Base-by-base conservation (phyloP, 2,329 filamentous ascomycete genomes). In the Fusarium zealandicum region DNA sequence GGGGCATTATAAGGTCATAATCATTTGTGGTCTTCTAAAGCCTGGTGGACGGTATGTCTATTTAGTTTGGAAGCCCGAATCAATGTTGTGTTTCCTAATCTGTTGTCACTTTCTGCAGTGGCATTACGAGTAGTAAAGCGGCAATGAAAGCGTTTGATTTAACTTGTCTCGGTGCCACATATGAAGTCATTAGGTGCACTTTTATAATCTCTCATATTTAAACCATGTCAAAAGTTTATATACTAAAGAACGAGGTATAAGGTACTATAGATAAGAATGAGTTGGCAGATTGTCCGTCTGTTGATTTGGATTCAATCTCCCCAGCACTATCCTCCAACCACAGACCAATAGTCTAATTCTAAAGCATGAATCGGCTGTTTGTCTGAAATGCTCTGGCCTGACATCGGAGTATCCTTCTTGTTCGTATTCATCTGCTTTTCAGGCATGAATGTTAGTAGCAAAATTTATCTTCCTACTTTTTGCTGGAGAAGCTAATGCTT, bases 221-320 rank as follows among this genome's bases (percentile, higher is more conserved):
- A n/a, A n/a, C n/a, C n/a, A n/a, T n/a, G n/a, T n/a, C n/a, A n/a
- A n/a, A n/a, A n/a, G n/a, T n/a, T n/a, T n/a, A n/a, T n/a, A n/a
- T n/a, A n/a, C n/a, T n/a, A n/a, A n/a, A n/a, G n/a, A 83, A 83
- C 41, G 78, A 82, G 50, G 75, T 82, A 5, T 78, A 82, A 42
- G 79, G 81, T 13, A 73, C 76, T 0, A 72, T 77, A 0, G 76
- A 81, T 39, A 73, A 73, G 4, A 71, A 75, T 2, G 69, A 72
- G 1, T 32, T 57, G 1, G 42, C 31, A 0, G 62, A 64, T 2
- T 8, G 38, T 7, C 14, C 43, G 4, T 20, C 44, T 0, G 62
- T 63, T 9, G 58, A 27, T 11, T 50, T 31, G 1, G 30, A 27
- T 2, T n/a, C 33, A 8, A 61, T 6, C 36, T 32, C 48, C 2